A percentile compares a stretch with the other conserved stretches of the same genome.
Conservation (phyloP, 2,329 filamentous ascomycete species). For the Apiospora aurea region DNA sequence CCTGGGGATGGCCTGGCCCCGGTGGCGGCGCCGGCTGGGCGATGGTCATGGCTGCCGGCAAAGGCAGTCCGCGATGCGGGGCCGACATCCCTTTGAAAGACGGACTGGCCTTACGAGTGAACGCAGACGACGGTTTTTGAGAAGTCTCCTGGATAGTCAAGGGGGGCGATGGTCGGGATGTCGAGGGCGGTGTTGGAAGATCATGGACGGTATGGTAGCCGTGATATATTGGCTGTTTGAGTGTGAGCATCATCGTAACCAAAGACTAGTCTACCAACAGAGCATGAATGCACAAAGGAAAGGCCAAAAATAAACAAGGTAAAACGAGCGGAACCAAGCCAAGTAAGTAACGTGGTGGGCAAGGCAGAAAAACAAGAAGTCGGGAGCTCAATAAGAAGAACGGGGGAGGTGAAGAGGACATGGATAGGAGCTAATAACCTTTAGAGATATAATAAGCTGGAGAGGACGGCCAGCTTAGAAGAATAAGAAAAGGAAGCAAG, state of each 20-base stretch:
- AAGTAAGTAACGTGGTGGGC: conserved; percentile 12
- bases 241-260: conserved; percentile 64
- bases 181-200: conserved; percentile 64
- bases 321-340: conserved; percentile 20
- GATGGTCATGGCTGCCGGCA: conserved; percentile 65
- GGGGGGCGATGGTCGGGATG: conserved; percentile 62
- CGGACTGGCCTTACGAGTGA: conserved; percentile 55
- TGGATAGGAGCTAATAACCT: conserved; percentile 45
- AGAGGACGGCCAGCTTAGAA: conserved; percentile 47
- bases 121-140: conserved; percentile 48
- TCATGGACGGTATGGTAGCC: conserved; percentile 69
- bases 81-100: conserved; percentile 69
- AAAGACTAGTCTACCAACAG: conserved; percentile 31
- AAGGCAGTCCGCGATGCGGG: conserved; percentile 73
- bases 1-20: conserved; percentile 39
- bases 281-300: conserved; percentile 32
- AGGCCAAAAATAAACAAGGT: background rate
- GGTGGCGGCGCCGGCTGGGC: conserved; percentile 55
- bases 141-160: conserved; percentile 56
- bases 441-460: conserved; percentile 45
- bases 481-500: conserved; percentile 41
- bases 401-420: conserved; percentile 32
- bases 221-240: conserved; percentile 65
- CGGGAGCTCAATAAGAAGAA: conserved; percentile 35
- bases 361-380: conserved; percentile 28